phyloP scores from a whole-genome alignment of 1,284 basidiomycete genomes.

The Austroboletus novae-zelandiae region DNA sequence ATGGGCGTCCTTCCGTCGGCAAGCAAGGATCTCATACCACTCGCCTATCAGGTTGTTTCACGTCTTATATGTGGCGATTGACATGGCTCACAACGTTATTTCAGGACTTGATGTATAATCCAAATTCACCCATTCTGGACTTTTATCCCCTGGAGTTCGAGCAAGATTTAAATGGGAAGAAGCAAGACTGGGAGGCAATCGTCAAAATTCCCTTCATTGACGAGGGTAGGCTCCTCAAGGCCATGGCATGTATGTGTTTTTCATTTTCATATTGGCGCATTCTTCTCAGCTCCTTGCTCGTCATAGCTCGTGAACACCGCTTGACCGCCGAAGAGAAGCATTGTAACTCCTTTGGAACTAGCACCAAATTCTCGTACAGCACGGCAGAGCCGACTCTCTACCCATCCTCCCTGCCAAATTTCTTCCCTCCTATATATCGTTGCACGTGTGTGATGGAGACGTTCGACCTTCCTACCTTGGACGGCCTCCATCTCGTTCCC shows the following conservation, averaged over 20 bases:
- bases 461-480: conserved; percentile 86
- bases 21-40: conserved; percentile 85
- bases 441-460: conserved; percentile 78
- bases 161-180: conserved; percentile 96
- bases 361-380: conserved; percentile 78
- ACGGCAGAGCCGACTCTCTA: conserved; percentile 64
- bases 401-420: conserved; percentile 89
- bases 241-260: conserved; percentile 65
- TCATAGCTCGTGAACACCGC: conserved; percentile 68
- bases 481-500: conserved; percentile 82
- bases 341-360: conserved; percentile 81
- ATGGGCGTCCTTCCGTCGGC: conserved; percentile 97
- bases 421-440: conserved; percentile 89
- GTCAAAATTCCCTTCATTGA: conserved; percentile 99
- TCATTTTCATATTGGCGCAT: conserved; percentile 17
- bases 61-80: not conserved
- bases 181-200: conserved; percentile 97
- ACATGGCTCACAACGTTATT: conserved; percentile 1
- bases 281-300: conserved; percentile 1
- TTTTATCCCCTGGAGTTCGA: conserved; percentile 95
- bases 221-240: conserved; percentile 72
- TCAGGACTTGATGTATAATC: conserved; percentile 87
- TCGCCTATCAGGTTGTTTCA: conserved; percentile 70
- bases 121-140: conserved; percentile 86
- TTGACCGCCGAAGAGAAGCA: conserved; percentile 75